A percentile compares a stretch with the other conserved stretches of the same genome.
phyloP scores from a whole-genome alignment of 768 basidiomycete species.

The Mycena olivaceomarginata region DNA sequence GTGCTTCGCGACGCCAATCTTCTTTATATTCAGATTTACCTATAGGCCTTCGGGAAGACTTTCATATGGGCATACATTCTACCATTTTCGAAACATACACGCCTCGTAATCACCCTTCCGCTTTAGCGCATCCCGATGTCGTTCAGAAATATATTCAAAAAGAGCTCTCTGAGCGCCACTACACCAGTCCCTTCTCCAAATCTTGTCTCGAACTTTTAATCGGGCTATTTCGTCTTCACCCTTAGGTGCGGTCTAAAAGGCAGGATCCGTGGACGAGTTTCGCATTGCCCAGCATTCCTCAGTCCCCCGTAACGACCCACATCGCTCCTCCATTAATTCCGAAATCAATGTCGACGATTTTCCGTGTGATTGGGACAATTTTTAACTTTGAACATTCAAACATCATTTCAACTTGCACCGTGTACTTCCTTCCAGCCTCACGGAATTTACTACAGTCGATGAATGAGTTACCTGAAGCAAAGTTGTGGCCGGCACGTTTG shows the following conservation, averaged over 20 bases:
- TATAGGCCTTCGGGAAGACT: not conserved
- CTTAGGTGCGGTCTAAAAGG: slow-evolving; percentile 5
- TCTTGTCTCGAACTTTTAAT: slow-evolving; percentile 12
- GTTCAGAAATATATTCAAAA: not conserved
- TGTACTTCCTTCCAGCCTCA: too few relatives aligned
- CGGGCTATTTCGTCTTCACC: slow-evolving; percentile 11
- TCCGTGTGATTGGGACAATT: not conserved
- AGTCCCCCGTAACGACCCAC: not conserved
- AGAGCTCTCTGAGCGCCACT: slow-evolving; percentile 6
- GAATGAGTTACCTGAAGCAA: too few relatives aligned
- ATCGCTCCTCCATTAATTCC: not conserved
- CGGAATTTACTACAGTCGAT: too few relatives aligned
- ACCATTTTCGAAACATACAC: not conserved
- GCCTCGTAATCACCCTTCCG: not conserved
- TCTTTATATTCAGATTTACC: not conserved
- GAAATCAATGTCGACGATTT: not conserved
- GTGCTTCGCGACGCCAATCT: too few relatives aligned
- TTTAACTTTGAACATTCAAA: too few relatives aligned
- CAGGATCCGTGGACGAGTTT: not conserved
- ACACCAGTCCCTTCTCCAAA: slow-evolving; percentile 9
- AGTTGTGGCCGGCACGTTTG: too few relatives aligned
- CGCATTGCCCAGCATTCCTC: not conserved
- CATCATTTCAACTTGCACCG: too few relatives aligned
- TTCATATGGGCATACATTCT: not conserved
- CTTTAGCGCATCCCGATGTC: not conserved